These are phyloP conservation scores for Macrolepiota fuliginosa DNA, from an alignment of 768 basidiomycete species.

Conservation along the genomic window DNA sequence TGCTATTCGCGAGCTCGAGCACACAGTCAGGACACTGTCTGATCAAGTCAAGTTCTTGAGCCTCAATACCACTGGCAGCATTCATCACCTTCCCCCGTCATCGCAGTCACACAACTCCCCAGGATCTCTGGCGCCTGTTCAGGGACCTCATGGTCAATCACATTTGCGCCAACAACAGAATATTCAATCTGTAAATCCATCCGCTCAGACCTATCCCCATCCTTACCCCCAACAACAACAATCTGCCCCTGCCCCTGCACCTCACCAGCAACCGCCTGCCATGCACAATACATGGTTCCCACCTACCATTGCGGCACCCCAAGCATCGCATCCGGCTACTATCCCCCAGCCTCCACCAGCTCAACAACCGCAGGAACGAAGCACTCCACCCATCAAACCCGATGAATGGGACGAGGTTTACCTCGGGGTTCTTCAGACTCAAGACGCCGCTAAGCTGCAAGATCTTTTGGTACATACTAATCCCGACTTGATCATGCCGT, in stretches of 20 bases:
- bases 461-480: constrained; percentile 72
- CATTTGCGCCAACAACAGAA: constrained; percentile 41
- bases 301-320: constrained; percentile 70
- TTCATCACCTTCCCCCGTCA: constrained; percentile 36
- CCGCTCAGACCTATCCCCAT: constrained; percentile 3
- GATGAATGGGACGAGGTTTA: constrained; percentile 89
- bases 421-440: constrained; percentile 70
- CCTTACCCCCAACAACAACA: constrained; percentile 34
- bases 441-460: constrained; percentile 72
- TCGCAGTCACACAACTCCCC: constrained; percentile 42
- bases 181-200: constrained; percentile 34
- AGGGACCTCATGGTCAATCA: constrained; percentile 31
- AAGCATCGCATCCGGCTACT: constrained; percentile 77
- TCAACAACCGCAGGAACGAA: constrained; percentile 38
- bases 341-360: constrained; percentile 52
- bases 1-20: constrained; percentile 78
- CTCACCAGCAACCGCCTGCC: constrained; percentile 32
- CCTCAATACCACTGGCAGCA: constrained; percentile 42
- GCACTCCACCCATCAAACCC: constrained; percentile 47
- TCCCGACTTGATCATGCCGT: constrained; percentile 78
- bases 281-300: constrained; percentile 61
- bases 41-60: constrained; percentile 83
- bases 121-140: constrained; percentile 32
- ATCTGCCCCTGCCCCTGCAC: constrained; percentile 29
- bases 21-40: constrained; percentile 66